Percentiles rank a stretch among this genome's conserved stretches.
Conservation (phyloP, 1,284 basidiomycete species). For the Neolentinus lepideus region DNA sequence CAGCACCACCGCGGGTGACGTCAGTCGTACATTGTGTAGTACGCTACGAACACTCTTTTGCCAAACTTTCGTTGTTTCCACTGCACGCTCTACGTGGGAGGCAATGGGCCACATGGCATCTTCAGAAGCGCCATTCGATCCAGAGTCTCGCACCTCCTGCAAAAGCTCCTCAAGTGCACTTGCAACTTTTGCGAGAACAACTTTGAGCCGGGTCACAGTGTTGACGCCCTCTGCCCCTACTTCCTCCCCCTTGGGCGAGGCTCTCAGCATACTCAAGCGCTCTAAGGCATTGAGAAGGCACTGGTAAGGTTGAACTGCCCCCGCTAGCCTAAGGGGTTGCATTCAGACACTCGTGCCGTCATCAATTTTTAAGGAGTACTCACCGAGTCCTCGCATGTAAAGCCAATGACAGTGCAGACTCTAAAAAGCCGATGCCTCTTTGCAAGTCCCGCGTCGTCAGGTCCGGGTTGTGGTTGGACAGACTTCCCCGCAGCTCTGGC, state of each 20-base stretch:
- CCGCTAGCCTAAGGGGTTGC: not conserved
- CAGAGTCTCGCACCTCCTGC: conserved; percentile 14
- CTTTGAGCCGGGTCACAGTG: conserved; percentile 11
- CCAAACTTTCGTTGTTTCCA: not conserved
- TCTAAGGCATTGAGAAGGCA: not conserved
- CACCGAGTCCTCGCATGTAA: conserved; percentile 38
- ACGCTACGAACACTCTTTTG: not conserved
- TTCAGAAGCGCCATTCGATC: not conserved
- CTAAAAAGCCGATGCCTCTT: conserved; percentile 73
- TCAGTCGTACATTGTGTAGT: not conserved
- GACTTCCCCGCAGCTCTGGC: conserved; percentile 57
- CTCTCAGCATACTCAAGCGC: not conserved
- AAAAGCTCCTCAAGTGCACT: conserved; percentile 17
- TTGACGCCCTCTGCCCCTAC: not conserved
- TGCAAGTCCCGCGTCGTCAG: conserved; percentile 81
- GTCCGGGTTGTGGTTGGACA: conserved; percentile 75
- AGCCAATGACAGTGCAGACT: conserved; percentile 69
- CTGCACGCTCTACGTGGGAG: not conserved
- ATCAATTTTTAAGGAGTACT: conserved; percentile 12
- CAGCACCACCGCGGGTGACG: not conserved
- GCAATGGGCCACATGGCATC: not conserved
- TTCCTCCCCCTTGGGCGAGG: not conserved
- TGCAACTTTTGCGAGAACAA: conserved; percentile 9
- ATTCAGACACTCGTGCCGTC: not conserved
- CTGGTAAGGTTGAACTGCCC: not conserved